Evolutionary conservation across 1,139 yeast genomes (phyloP), one percentile per base, ranked within the genome.

Genomic region (Trichomonascaceae sp.): DNA sequence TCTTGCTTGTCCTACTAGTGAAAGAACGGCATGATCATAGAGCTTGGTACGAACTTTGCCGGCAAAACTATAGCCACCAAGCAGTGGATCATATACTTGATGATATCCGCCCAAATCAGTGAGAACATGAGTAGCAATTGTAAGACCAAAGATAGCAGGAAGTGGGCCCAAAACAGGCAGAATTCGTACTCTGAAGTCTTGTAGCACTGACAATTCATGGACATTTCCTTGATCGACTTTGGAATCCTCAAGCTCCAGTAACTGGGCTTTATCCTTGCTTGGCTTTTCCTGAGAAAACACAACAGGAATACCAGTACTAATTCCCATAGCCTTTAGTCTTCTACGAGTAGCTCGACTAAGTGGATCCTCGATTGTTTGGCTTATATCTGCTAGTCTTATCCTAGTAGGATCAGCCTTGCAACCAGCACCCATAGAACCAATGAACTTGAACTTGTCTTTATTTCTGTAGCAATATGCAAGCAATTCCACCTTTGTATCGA

Each of bases 391-490:
- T 46, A 87, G 77, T 70, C 87, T 79, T 68, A 91, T 77, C 71
- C 97, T 69, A 60, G 96, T 79, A 60, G 96, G 84, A 72, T 95
- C 85, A 66, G 96, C 76, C 74, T 91, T 84, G 63, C 96, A 86
- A 7, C 96, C 96, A 1, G 99, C 98, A 22, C 99, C 99, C 81
- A 95, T 95, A 0, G 96, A 87, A 2, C 96, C 84, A 48, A 93
- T 80, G 17, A 58, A 58, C 24, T 60, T 61, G 45, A 91, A 68
- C 1, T 75, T 69, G 45, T 44, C 48, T 12, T 38, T 45, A 49
- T 81, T 74, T 24, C 76, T 75, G 66, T 84, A 74, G 62, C 96
- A 86, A 70, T 78, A 90, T 41, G 85, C 83, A 60, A 93, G 74
- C 54, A 93, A 74, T 65, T 93, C 99, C 27, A 90, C 95, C 68